phyloP scores from a whole-genome alignment of 2,329 filamentous ascomycete species.

The Neonectria ditissima region DNA sequence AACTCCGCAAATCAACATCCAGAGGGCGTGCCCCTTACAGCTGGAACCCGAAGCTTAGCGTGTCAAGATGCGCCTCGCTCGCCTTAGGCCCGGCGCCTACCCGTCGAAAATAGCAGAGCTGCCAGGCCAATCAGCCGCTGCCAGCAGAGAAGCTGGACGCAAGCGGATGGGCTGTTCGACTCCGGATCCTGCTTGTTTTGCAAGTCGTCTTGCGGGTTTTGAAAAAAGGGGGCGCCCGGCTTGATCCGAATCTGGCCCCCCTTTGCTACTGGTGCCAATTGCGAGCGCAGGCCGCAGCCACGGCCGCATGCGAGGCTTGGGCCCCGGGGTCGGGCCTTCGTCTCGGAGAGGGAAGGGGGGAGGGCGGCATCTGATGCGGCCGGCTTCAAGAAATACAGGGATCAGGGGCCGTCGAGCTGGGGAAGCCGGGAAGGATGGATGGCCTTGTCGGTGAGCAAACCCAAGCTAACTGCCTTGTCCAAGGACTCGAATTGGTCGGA shows the following conservation, averaged over 20 bases:
- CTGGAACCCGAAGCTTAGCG: background rate
- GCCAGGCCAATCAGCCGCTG: conserved; percentile 9
- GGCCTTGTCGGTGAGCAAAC: no score
- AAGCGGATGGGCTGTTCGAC: no score
- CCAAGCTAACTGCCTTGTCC: no score
- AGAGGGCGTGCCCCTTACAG: background rate
- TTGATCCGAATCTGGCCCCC: background rate
- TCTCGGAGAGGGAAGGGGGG: no score
- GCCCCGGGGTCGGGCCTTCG: background rate
- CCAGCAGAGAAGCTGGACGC: background rate
- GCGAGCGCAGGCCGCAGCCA: background rate
- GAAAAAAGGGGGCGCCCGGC: no score
- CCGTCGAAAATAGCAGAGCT: conserved; percentile 10
- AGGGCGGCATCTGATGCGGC: background rate
- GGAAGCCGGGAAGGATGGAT: background rate
- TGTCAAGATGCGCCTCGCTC: conserved; percentile 9
- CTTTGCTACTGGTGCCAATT: background rate
- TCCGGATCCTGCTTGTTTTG: background rate
- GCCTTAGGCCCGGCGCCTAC: background rate
- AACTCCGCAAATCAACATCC: no score
- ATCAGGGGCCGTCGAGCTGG: background rate
- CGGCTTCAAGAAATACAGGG: background rate
- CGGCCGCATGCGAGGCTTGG: background rate
- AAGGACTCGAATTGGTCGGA: conserved; percentile 8
- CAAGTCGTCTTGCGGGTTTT: no score